Evolutionary conservation across 1,284 basidiomycete species (phyloP).

Genomic region (Ceratorhiza oryzae-sativae): DNA sequence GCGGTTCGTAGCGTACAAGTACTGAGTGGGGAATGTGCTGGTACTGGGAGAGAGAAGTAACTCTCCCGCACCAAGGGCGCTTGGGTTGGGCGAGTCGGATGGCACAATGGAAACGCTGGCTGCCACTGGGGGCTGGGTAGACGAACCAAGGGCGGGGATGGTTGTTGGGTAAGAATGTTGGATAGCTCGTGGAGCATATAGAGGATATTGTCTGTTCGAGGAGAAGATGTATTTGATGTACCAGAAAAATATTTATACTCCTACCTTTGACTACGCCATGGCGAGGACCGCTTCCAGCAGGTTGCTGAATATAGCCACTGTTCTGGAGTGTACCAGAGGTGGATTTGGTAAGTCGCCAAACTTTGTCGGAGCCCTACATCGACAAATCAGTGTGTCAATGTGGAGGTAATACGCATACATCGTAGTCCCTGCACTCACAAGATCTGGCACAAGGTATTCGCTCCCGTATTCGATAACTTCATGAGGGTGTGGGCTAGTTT

Average conservation of each 20-base stretch:
- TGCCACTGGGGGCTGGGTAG: slow-evolving; percentile 47
- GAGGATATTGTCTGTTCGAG: slow-evolving; percentile 58
- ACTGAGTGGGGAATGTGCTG: slow-evolving; percentile 57
- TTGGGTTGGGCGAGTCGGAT: slow-evolving; percentile 48
- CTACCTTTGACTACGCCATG: slow-evolving; percentile 65
- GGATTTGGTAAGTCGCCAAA: slow-evolving; percentile 44
- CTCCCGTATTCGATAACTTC: slow-evolving; percentile 42
- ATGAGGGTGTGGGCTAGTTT: slow-evolving; percentile 42
- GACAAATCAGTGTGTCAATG: neutral
- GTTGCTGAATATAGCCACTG: slow-evolving; percentile 68
- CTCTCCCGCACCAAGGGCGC: slow-evolving; percentile 50
- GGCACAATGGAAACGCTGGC: slow-evolving; percentile 65
- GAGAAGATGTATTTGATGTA: slow-evolving; percentile 2
- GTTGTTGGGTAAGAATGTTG: slow-evolving; percentile 68
- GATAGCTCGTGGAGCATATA: slow-evolving; percentile 69
- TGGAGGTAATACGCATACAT: neutral
- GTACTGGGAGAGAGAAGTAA: slow-evolving; percentile 55
- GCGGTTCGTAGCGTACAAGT: slow-evolving; percentile 74
- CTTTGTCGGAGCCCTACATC: slow-evolving; percentile 43
- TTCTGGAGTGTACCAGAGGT: slow-evolving; percentile 56
- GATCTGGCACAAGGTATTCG: slow-evolving; percentile 43
- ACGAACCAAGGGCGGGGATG: slow-evolving; percentile 55
- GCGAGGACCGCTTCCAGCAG: slow-evolving; percentile 68
- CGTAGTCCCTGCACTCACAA: slow-evolving; percentile 32
- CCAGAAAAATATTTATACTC: slow-evolving; percentile 41